Evolutionary conservation across 2,329 filamentous ascomycete species (phyloP), one percentile per base, ranked within the genome.

Genomic region (Rhexocercosporidium sp.): DNA sequence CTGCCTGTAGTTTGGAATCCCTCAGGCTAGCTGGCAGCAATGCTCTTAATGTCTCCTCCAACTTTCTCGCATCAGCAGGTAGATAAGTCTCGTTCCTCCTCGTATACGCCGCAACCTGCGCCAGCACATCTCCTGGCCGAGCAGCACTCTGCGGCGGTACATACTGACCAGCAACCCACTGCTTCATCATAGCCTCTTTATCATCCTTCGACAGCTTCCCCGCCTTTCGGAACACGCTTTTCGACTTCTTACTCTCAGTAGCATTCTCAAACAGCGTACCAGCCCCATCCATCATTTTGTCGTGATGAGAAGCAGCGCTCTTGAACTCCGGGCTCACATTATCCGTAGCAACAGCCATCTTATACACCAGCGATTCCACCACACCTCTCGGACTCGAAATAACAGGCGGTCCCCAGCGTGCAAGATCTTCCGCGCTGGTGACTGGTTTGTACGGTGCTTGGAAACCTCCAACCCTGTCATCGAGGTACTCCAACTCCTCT

Each of bases 11-110:
- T 25, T 62, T 64, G 8, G 46, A 37, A 25, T 57, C 49, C 39
- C 14, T 16, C 27, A 61, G 22, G 12, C 18, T 63, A 37, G 56
- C 41, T 51, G 76, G 75, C 31, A 78, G 59, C 41, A 77, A 54
- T 39, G 70, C 61, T 31, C 57, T 63, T 47, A 78, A 29, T 70
- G 76, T 78, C 37, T 69, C 72, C 57, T 74, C 70, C 46, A 78
- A 68, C 27, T 70, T 70, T 59, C 67, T 71, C 31, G 66, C 63
- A 66, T 78, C 71, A 27, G 65, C 69, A 39, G 74, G 67, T 31
- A 77, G 66, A 67, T 75, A 77, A 20, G 77, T 77, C 71, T 75
- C 74, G 44, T 78, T 78, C 65, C 71, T 71, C 31, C 66, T 71
- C 16, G 71, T 66, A 39, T 74, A 69, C 8, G 61, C 69, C n/a